Percentiles rank a stretch among this genome's conserved stretches.
These are phyloP conservation scores for Tylopilus balloui DNA, from an alignment of 768 basidiomycete genomes.

Conservation along the genomic window DNA sequence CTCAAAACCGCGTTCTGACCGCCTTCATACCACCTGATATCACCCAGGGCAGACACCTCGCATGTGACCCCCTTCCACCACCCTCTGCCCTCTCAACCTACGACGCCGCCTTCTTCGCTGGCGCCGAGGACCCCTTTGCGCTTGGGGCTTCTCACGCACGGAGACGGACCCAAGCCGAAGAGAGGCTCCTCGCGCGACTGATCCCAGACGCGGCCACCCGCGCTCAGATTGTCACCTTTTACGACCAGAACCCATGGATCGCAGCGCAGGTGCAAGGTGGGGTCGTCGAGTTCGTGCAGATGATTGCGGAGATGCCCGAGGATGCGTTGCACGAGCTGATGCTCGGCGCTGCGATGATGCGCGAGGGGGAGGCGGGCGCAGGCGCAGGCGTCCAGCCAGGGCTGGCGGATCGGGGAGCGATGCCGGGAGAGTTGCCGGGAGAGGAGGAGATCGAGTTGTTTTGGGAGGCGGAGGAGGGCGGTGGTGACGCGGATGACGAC, in stretches of 20 bases:
- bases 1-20: slow-evolving; percentile 44
- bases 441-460: slow-evolving; percentile 25
- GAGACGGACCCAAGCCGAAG: slow-evolving; percentile 43
- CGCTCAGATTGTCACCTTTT: slow-evolving; percentile 57
- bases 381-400: slow-evolving; percentile 26
- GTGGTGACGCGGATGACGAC: slow-evolving; percentile 24
- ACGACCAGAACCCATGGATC: slow-evolving; percentile 52
- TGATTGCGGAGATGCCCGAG: slow-evolving; percentile 49
- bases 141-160: slow-evolving; percentile 24
- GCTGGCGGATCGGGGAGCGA: slow-evolving; percentile 23
- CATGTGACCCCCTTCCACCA: slow-evolving; percentile 88
- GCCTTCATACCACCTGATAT: slow-evolving; percentile 67
- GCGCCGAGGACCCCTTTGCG: slow-evolving; percentile 50
- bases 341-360: slow-evolving; percentile 41
- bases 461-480: slow-evolving; percentile 19
- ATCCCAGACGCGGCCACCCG: slow-evolving; percentile 57
- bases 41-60: slow-evolving; percentile 49
- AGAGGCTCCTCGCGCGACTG: slow-evolving; percentile 49
- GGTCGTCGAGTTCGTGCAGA: slow-evolving; percentile 57
- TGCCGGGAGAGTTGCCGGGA: slow-evolving; percentile 47
- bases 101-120: slow-evolving; percentile 69
- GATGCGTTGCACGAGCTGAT: slow-evolving; percentile 61
- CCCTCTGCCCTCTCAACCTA: slow-evolving; percentile 54
- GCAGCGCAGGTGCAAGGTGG: slow-evolving; percentile 60
- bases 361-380: too few species aligned